Percentiles rank a stretch among this genome's conserved stretches.
These are phyloP conservation scores for Leptodontidium sp. DNA, from an alignment of 2,329 filamentous ascomycete species.

Conservation along the genomic window DNA sequence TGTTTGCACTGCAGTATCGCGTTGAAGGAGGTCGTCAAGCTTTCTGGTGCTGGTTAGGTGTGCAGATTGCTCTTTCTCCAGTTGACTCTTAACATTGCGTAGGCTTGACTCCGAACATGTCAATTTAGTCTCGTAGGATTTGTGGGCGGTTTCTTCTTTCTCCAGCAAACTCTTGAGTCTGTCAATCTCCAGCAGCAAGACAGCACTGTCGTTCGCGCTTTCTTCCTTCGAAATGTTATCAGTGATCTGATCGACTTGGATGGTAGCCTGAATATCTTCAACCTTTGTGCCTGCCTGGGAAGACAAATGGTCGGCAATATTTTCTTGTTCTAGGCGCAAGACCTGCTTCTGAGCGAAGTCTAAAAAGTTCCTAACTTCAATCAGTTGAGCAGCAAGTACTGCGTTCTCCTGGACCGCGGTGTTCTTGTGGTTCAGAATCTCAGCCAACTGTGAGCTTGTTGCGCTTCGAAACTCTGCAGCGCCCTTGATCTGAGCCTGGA, in stretches of 20 bases:
- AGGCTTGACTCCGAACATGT: background rate
- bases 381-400: background rate
- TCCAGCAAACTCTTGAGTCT: background rate
- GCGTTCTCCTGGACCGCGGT: background rate
- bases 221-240: too few relatives aligned
- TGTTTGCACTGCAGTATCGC: too few relatives aligned
- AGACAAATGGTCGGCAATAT: background rate
- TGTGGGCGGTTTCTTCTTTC: background rate
- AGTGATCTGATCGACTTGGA: too few relatives aligned
- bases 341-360: background rate
- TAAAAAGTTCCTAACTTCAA: background rate
- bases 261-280: too few relatives aligned
- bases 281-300: too few relatives aligned
- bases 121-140: background rate
- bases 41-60: too few relatives aligned
- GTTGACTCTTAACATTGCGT: background rate
- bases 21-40: too few relatives aligned
- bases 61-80: too few relatives aligned
- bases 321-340: background rate
- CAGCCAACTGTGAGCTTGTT: background rate
- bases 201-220: too few relatives aligned
- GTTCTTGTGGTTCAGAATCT: background rate
- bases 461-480: background rate
- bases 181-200: background rate
- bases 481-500: background rate